Base-by-base conservation (phyloP, 805 yeast genomes). In the Kodamaea laetipori region DNA sequence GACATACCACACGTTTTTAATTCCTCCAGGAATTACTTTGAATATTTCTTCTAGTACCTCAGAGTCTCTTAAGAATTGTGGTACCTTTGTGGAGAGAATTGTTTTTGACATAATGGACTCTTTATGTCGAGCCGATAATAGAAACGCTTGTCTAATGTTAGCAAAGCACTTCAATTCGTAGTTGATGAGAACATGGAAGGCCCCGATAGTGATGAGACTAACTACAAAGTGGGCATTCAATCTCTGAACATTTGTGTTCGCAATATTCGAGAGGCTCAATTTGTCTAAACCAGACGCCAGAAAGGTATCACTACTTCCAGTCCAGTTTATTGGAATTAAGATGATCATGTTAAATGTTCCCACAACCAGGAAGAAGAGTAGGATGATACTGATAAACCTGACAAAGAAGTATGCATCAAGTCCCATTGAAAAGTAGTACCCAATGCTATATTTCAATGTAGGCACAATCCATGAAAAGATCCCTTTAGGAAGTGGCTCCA, bases 401-500 rank as follows among this genome's bases (percentile, higher is more conserved):
- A 87, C 53, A 50, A 86, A 83, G 55, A 84, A 82, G 57, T 84
- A 87, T 0, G 90, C 81, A 59, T 89, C 96, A 6, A 86, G 57
- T 0, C 96, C 95, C 47, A 76, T 63, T 1, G 67, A 60, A 19
- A 71, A 56, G 52, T 78, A 82, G 21, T 67, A 63, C 6, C 69
- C 66, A 4, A 78, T 64, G 1, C 72, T 69, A 15, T 62, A 56
- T 6, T 55, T 48, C 21, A 78, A 42, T 0, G 76, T 66, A 0
- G 79, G 76, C 4, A 53, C 34, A 1, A 83, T 48, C 92, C 92
- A 86, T 3, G 70, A 69, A 21, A 82, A 68, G n/a, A 76, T 60
- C 0, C 78, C 76, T 10, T 63, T 55, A 1, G 69, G 65, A 13
- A 70, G 50, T 0, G 69, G 68, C 4, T 63, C 65, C 46, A 67